phyloP scores from a whole-genome alignment of 305 asterid genomes.

The Ajuga reptans region DNA sequence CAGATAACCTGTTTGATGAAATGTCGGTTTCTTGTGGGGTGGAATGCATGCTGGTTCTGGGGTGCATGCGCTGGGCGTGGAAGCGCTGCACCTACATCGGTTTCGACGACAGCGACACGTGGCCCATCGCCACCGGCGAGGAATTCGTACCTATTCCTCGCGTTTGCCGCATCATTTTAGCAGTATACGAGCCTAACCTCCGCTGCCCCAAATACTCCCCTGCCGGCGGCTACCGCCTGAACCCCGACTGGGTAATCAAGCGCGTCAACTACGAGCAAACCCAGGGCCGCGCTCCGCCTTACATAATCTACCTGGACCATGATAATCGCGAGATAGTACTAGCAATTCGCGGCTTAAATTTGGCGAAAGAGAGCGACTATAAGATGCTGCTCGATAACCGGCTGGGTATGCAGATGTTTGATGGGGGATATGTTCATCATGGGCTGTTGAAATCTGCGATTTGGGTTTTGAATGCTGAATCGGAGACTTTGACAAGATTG shows the following conservation, averaged over 20 bases:
- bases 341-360: conserved; percentile 71
- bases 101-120: conserved; percentile 73
- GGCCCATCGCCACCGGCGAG: conserved; percentile 67
- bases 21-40: conserved; percentile 80
- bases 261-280: conserved; percentile 67
- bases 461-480: conserved; percentile 66
- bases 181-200: conserved; percentile 78
- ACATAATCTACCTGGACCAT: conserved; percentile 66
- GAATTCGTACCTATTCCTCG: conserved; percentile 80
- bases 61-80: conserved; percentile 93
- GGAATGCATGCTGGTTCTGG: conserved; percentile 63
- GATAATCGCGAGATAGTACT: conserved; percentile 63
- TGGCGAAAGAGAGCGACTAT: conserved; percentile 64
- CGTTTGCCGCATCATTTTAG: conserved; percentile 64
- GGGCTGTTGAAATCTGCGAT: conserved; percentile 78
- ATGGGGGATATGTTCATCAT: conserved; percentile 88
- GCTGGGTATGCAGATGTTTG: conserved; percentile 86
- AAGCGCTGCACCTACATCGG: conserved; percentile 96
- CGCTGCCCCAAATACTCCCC: conserved; percentile 55
- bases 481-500: conserved; percentile 47
- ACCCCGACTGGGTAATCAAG: conserved; percentile 60
- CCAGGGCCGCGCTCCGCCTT: conserved; percentile 74
- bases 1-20: conserved; percentile 15
- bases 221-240: conserved; percentile 51
- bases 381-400: conserved; percentile 60